Evolutionary conservation across 768 basidiomycete genomes (phyloP).

Genomic region (Pisolithus microcarpus): DNA sequence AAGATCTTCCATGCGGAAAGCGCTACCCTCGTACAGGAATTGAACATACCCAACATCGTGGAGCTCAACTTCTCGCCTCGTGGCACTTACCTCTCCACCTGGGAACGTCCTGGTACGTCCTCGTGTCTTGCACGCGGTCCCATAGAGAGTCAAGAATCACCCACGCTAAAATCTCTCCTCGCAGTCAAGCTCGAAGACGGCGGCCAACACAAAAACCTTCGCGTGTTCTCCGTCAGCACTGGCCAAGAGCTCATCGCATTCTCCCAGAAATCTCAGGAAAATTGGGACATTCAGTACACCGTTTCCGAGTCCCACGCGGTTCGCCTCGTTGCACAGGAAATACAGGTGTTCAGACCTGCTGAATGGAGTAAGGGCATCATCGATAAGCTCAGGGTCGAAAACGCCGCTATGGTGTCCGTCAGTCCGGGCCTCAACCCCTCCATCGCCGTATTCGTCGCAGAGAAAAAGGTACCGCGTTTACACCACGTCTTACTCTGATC

Average conservation of each 20-base stretch:
- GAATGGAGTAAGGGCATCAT: constrained; percentile 75
- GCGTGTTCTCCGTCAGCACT: constrained; percentile 79
- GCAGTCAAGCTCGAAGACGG: constrained; percentile 84
- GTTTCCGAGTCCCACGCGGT: constrained; percentile 83
- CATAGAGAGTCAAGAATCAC: neutral
- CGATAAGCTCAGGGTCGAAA: constrained; percentile 79
- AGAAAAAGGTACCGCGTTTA: constrained; percentile 67
- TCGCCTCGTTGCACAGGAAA: constrained; percentile 70
- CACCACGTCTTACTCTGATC: too few relatives aligned
- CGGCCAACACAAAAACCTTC: constrained; percentile 87
- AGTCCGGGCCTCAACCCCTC: constrained; percentile 83
- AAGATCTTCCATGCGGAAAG: constrained; percentile 71
- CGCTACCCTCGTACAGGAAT: constrained; percentile 66
- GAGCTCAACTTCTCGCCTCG: constrained; percentile 91
- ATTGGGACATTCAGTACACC: constrained; percentile 89
- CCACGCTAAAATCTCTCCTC: constrained; percentile 2
- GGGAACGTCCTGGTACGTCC: constrained; percentile 77
- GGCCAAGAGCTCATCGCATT: constrained; percentile 85
- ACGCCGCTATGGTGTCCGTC: constrained; percentile 66
- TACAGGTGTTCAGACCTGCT: constrained; percentile 77
- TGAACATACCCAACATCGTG: constrained; percentile 64
- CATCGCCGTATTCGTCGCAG: constrained; percentile 87
- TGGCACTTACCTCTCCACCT: constrained; percentile 89
- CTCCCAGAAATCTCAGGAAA: constrained; percentile 84
- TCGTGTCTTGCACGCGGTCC: constrained; percentile 14